Conservation (phyloP, 179 eudicot genomes). For the Carnegiea gigantea region DNA sequence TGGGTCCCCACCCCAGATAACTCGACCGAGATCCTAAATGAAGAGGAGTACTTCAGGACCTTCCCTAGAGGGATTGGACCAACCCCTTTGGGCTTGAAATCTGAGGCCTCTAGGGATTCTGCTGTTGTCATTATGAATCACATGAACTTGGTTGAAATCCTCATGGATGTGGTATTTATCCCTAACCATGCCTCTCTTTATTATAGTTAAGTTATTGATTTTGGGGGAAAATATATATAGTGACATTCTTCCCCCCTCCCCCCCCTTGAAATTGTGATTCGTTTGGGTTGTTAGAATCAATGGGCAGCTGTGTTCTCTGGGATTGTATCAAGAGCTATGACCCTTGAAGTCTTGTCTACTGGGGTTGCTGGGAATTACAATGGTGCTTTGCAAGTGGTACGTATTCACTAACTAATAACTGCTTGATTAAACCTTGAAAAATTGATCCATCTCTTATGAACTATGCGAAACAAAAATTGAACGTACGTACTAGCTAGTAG, state of each 20-base stretch:
- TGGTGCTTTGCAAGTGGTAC: slow-evolving; percentile 98
- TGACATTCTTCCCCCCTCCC: not conserved
- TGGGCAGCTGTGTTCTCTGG: slow-evolving; percentile 81
- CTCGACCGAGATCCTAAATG: slow-evolving; percentile 48
- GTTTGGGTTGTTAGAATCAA: slow-evolving; percentile 53
- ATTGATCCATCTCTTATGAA: too few relatives aligned
- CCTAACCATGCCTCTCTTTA: not conserved
- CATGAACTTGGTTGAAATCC: slow-evolving; percentile 81
- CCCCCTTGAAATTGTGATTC: not conserved
- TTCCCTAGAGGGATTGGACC: slow-evolving; percentile 92
- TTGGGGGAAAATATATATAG: not conserved
- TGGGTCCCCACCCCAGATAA: slow-evolving; percentile 57
- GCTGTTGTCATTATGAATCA: slow-evolving; percentile 92
- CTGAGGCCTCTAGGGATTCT: slow-evolving; percentile 86
- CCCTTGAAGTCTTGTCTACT: slow-evolving; percentile 81
- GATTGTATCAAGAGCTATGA: slow-evolving; percentile 83
- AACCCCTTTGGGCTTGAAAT: slow-evolving; percentile 61
- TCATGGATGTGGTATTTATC: slow-evolving; percentile 82
- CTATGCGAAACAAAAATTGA: too few relatives aligned
- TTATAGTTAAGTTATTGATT: not conserved
- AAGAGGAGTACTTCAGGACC: slow-evolving; percentile 72
- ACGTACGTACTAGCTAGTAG: too few relatives aligned
- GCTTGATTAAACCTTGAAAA: not conserved
- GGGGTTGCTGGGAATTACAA: slow-evolving; percentile 97
- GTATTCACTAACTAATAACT: not conserved